Conservation (phyloP, 371 early-diverging fungal genomes). For the Syncephalastrum racemosum region DNA sequence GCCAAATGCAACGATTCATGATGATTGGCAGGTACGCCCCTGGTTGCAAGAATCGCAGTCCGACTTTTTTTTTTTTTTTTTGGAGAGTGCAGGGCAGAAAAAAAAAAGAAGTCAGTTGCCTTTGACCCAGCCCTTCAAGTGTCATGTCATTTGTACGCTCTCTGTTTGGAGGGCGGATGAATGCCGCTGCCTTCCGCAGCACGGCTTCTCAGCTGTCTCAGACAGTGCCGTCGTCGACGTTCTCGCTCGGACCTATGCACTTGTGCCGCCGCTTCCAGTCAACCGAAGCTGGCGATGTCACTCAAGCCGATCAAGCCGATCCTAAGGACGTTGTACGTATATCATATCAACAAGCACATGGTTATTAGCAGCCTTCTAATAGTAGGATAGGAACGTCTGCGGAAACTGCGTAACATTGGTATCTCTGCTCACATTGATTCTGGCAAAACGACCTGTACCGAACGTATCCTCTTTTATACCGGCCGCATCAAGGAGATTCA, state of each 20-base stretch:
- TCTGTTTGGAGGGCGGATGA: conserved; percentile 42
- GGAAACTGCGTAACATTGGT: conserved; percentile 90
- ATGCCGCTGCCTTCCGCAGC: conserved; percentile 24
- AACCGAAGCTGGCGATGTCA: conserved; percentile 16
- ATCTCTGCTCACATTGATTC: conserved; percentile 99
- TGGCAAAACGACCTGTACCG: conserved; percentile 97
- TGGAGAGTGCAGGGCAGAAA: background rate
- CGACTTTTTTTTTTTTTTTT: conserved; percentile 8
- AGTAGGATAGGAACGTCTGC: conserved; percentile 46
- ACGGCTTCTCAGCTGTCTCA: conserved; percentile 25
- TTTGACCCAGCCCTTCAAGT: conserved; percentile 1
- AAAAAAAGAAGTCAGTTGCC: conserved; percentile 1
- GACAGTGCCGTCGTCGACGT: conserved; percentile 26
- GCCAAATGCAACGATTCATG: too few relatives aligned
- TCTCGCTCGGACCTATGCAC: conserved; percentile 33
- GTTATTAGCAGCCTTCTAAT: background rate
- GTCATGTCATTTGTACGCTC: conserved; percentile 50
- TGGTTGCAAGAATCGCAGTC: background rate
- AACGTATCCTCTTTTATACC: conserved; percentile 95
- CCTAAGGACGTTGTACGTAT: conserved; percentile 39
- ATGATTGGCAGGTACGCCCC: too few relatives aligned
- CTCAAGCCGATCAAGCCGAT: conserved; percentile 20
- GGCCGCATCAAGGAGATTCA: conserved; percentile 96
- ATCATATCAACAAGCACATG: background rate
- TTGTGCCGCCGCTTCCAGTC: conserved; percentile 41